phyloP scores from a whole-genome alignment of 2,329 filamentous ascomycete species.

The Pseudopyricularia cyperi region DNA sequence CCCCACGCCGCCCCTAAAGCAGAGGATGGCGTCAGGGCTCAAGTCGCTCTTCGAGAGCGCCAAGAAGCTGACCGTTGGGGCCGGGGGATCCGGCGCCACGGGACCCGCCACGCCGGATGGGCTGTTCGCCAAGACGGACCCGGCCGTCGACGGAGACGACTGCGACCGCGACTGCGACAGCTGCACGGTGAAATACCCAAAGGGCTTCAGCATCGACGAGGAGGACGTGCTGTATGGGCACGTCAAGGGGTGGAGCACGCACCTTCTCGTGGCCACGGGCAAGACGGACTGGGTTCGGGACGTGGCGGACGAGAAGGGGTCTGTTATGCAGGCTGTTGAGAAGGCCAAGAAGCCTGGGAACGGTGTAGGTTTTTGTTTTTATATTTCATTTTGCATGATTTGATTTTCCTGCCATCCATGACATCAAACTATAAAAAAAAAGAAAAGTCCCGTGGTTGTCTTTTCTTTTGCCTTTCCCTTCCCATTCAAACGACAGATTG shows the following conservation, averaged over 20 bases:
- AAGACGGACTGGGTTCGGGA: conserved; percentile 91
- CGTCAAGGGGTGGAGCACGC: conserved; percentile 77
- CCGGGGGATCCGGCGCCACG: conserved; percentile 3
- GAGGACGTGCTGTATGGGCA: conserved; percentile 71
- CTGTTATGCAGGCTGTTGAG: conserved; percentile 65
- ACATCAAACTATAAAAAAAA: too few species aligned
- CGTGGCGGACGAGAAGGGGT: conserved; percentile 76
- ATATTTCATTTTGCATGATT: too few species aligned
- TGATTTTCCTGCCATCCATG: too few species aligned
- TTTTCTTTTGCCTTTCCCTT: background rate
- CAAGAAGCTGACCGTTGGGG: conserved; percentile 18
- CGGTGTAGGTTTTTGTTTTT: conserved; percentile 40
- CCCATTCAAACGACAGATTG: too few species aligned
- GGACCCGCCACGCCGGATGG: conserved; percentile 14
- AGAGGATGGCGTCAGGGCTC: conserved; percentile 29
- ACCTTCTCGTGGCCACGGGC: conserved; percentile 85
- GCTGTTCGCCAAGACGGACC: conserved; percentile 64
- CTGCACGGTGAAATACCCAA: conserved; percentile 69
- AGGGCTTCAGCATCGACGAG: conserved; percentile 59
- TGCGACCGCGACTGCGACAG: conserved; percentile 77
- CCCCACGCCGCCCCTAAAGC: conserved; percentile 1
- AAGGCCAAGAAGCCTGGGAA: conserved; percentile 46
- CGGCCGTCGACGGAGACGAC: conserved; percentile 73
- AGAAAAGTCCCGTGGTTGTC: too few species aligned
- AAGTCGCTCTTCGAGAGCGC: conserved; percentile 25